Evolutionary conservation across 768 basidiomycete genomes (phyloP).

Genomic region (Mycena floridula): DNA sequence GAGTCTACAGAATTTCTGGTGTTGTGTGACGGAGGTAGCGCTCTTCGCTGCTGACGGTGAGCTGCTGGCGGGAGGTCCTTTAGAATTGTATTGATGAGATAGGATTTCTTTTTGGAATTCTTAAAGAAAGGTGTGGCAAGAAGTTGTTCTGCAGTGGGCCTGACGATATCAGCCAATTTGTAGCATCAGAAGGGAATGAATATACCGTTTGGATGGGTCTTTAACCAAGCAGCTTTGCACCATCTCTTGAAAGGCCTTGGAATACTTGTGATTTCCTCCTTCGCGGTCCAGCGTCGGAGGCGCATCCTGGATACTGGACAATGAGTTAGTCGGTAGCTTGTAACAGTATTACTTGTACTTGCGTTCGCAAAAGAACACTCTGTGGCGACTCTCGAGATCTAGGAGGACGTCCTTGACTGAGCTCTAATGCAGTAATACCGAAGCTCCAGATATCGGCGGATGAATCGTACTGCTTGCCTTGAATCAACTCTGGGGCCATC

Average conservation of each 20-base stretch:
- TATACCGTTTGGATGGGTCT: conserved; percentile 71
- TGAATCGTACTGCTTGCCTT: conserved; percentile 77
- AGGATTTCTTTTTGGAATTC: conserved; percentile 69
- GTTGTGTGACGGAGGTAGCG: conserved; percentile 25
- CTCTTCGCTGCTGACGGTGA: conserved; percentile 66
- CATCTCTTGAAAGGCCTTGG: conserved; percentile 76
- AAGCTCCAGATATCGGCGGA: conserved; percentile 96
- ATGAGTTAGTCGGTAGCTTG: conserved; percentile 2
- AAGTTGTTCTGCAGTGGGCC: conserved; percentile 75
- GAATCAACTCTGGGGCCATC: conserved; percentile 96
- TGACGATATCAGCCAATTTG: conserved; percentile 17
- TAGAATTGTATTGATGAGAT: conserved; percentile 73
- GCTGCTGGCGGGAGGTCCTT: conserved; percentile 69
- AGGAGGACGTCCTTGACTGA: conserved; percentile 86
- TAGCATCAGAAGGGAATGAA: not conserved
- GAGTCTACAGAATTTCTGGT: conserved; percentile 64
- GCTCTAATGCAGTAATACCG: conserved; percentile 90
- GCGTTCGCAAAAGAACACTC: conserved; percentile 72
- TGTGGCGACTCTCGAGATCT: conserved; percentile 70
- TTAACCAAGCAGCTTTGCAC: conserved; percentile 79
- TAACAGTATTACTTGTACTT: conserved; percentile 16
- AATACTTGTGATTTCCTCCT: conserved; percentile 68
- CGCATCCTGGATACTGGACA: conserved; percentile 60
- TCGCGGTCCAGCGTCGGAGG: conserved; percentile 74
- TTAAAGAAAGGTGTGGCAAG: conserved; percentile 77